Conservation (phyloP, 345 rosid species). For the Gossypium ekmanianum region DNA sequence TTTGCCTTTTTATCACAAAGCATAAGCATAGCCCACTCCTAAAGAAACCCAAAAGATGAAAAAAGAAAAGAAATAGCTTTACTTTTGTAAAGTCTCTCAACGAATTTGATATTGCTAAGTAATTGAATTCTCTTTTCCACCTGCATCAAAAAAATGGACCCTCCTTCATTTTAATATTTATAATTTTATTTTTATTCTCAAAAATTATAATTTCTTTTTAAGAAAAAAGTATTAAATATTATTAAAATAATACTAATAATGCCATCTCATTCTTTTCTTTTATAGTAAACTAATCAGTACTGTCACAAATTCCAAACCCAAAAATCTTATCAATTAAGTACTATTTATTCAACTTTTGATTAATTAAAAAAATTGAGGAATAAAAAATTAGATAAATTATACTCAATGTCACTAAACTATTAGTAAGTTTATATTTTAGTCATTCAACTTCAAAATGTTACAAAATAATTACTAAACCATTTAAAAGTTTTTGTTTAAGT, state of each 20-base stretch:
- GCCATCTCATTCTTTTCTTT: background rate
- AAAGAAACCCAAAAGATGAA: slow-evolving; percentile 20
- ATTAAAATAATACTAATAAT: background rate
- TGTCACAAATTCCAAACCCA: background rate
- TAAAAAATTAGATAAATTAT: too few relatives aligned
- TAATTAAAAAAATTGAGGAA: too few relatives aligned
- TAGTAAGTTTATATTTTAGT: too few relatives aligned
- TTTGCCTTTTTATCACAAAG: background rate
- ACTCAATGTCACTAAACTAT: too few relatives aligned
- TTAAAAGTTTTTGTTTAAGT: too few relatives aligned
- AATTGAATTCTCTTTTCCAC: background rate
- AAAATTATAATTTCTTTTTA: background rate
- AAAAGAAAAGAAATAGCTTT: slow-evolving; percentile 1
- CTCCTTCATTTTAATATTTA: background rate
- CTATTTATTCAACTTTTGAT: too few relatives aligned
- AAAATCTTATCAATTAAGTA: background rate
- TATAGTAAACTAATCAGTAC: background rate
- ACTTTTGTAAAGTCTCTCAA: slow-evolving; percentile 12
- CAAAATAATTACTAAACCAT: too few relatives aligned
- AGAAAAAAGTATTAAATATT: too few relatives aligned
- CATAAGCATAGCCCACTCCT: slow-evolving; percentile 22
- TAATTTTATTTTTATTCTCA: background rate
- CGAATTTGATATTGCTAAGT: slow-evolving; percentile 2
- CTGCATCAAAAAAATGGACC: background rate
- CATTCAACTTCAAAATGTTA: too few relatives aligned